Percentiles rank a stretch among this genome's conserved stretches.
phyloP scores from a whole-genome alignment of 257 asterid genomes.

The Craterostigma plantagineum region DNA sequence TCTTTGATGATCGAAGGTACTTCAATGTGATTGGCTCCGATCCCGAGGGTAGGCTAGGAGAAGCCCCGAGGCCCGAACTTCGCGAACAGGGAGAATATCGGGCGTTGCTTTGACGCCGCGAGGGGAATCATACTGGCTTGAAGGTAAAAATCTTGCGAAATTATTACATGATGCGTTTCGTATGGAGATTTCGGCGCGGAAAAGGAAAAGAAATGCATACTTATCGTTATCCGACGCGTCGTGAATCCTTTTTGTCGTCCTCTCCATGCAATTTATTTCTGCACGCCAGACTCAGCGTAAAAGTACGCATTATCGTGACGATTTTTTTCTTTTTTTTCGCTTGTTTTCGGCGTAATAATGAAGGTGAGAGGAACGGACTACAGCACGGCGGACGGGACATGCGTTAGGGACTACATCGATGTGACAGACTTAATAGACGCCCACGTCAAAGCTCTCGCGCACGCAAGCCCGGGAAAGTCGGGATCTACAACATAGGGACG shows the following conservation, averaged over 20 bases:
- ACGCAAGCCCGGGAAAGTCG: slow-evolving; percentile 49
- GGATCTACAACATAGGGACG: slow-evolving; percentile 78
- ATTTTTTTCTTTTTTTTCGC: too few relatives aligned
- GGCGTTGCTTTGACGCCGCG: slow-evolving; percentile 96
- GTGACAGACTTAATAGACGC: slow-evolving; percentile 78
- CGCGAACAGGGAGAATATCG: slow-evolving; percentile 88
- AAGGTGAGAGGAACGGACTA: slow-evolving; percentile 81
- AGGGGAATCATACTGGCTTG: slow-evolving; percentile 77
- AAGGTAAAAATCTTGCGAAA: slow-evolving; percentile 32
- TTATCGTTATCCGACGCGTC: too few relatives aligned
- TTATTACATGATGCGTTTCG: too few relatives aligned
- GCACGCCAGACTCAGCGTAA: too few relatives aligned
- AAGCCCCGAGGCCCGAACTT: slow-evolving; percentile 81
- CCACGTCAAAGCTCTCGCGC: slow-evolving; percentile 70
- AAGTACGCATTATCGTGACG: too few relatives aligned
- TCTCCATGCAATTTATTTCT: too few relatives aligned
- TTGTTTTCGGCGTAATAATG: neutral
- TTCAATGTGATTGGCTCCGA: slow-evolving; percentile 92
- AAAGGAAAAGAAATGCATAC: too few relatives aligned
- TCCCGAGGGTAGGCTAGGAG: slow-evolving; percentile 76
- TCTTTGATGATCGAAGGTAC: slow-evolving; percentile 51
- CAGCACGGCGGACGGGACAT: slow-evolving; percentile 67
- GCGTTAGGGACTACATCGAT: slow-evolving; percentile 79
- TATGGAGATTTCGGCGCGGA: too few relatives aligned
- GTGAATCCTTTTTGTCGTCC: too few relatives aligned